Evolutionary conservation across 805 yeast species (phyloP).

Genomic region (Nakazawaea pomicola): DNA sequence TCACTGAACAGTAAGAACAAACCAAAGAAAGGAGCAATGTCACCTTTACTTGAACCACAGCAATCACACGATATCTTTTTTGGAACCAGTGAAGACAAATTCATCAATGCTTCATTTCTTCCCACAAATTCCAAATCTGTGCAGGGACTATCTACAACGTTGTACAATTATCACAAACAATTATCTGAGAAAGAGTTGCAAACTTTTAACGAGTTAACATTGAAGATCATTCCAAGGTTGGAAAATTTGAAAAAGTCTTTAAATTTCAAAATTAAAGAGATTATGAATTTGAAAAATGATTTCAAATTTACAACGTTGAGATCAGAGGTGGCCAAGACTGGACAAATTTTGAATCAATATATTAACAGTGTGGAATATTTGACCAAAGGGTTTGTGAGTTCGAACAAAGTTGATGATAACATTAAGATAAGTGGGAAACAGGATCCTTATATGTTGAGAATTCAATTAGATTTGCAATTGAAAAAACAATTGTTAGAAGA

Average conservation of each 20-base stretch:
- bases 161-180: slow-evolving; percentile 25
- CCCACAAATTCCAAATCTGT: slow-evolving; percentile 34
- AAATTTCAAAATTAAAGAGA: slow-evolving; percentile 49
- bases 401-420: slow-evolving; percentile 24
- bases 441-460: slow-evolving; percentile 62
- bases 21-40: slow-evolving; percentile 4
- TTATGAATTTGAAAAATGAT: slow-evolving; percentile 50
- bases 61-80: slow-evolving; percentile 30
- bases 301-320: slow-evolving; percentile 53
- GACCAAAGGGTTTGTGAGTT: slow-evolving; percentile 29
- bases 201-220: slow-evolving; percentile 45
- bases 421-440: slow-evolving; percentile 22
- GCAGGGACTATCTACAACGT: slow-evolving; percentile 25
- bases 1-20: slow-evolving; percentile 10
- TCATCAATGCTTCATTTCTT: slow-evolving; percentile 43
- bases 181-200: slow-evolving; percentile 40
- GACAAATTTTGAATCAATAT: slow-evolving; percentile 46
- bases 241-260: slow-evolving; percentile 52
- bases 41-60: slow-evolving; percentile 1
- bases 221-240: slow-evolving; percentile 45
- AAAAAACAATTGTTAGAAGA: slow-evolving; percentile 61
- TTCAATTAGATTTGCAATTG: slow-evolving; percentile 60
- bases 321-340: slow-evolving; percentile 59
- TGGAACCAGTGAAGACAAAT: slow-evolving; percentile 45
- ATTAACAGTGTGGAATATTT: slow-evolving; percentile 38